These are phyloP conservation scores for Fusarium buharicum DNA, from an alignment of 2,329 filamentous ascomycete species.

Conservation along the genomic window DNA sequence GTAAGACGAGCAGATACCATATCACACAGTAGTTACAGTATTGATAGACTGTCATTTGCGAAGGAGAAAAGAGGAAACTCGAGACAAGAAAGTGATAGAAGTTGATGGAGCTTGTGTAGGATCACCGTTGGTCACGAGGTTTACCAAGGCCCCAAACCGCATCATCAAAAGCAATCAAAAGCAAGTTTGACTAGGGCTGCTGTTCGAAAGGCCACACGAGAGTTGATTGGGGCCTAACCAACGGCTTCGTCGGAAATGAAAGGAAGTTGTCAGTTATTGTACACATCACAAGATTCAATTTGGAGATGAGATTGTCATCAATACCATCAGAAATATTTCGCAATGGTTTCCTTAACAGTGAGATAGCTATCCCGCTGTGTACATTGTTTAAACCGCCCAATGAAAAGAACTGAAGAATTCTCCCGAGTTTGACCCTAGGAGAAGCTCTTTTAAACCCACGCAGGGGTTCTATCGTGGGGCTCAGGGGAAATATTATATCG, in stretches of 20 bases:
- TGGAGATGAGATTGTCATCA: slow-evolving; percentile 1
- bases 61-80: slow-evolving; percentile 24
- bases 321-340: slow-evolving; percentile 19
- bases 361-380: too few relatives aligned
- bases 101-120: slow-evolving; percentile 6
- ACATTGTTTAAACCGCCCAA: too few relatives aligned
- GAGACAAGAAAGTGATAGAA: not conserved
- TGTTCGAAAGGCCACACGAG: not conserved
- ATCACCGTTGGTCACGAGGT: slow-evolving; percentile 24
- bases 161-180: slow-evolving; percentile 22
- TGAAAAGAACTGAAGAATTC: too few relatives aligned
- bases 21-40: slow-evolving; percentile 3
- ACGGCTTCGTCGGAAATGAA: not conserved
- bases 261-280: slow-evolving; percentile 1
- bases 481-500: not conserved
- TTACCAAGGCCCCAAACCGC: not conserved
- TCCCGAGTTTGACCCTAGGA: too few relatives aligned
- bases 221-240: not conserved
- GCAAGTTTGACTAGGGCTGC: slow-evolving; percentile 6
- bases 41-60: not conserved
- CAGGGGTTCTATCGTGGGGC: not conserved
- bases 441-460: too few relatives aligned
- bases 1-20: not conserved
- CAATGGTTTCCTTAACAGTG: not conserved
- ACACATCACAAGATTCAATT: slow-evolving; percentile 5